Base-by-base conservation (phyloP, 768 basidiomycete species). In the Favolaschia claudopus region DNA sequence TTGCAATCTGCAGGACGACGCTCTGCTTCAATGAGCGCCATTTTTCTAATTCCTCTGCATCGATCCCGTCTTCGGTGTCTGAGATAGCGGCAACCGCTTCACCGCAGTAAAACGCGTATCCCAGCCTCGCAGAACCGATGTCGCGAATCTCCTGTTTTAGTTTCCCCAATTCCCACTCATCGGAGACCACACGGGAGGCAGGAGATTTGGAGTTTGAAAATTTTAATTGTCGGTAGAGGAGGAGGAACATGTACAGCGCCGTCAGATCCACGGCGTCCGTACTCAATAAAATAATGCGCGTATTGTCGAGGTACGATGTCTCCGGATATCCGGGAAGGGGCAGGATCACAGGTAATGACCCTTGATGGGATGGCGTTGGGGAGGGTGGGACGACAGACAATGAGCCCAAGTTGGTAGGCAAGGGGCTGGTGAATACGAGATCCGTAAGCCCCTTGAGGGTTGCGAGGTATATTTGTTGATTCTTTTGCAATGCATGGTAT, bases 131-230 rank as follows among this genome's bases (percentile, higher is more conserved):
- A 7, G 87, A 84, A 12, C 83, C 87, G 49, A 89, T 85, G 68
- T 88, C 89, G 69, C 88, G 84, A 61, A 94, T 85, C 75, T 95
- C 92, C 64, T 81, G 80, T 74, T 93, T 91, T 43, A 95, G 74
- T 62, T 77, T 77, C 60, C 82, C 69, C 59, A 93, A 72, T 36
- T 87, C 85, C 33, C 72, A 74, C 38, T 84, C 84, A 63, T 80
- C 82, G 47, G 77, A 73, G 61, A 65, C 64, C 71, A 67, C 57
- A 70, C 32, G 60, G 62, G 33, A 17, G 19, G 62, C 46, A 15
- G 75, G 58, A 28, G 74, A 65, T 51, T 76, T 69, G 29, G 76
- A 68, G 34, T 79, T 78, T 51, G 86, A 83, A 64, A 82, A 81
- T 36, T 85, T 74, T 63, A 94, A 83, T 69, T 93, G 89, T 37